Percentiles rank a stretch among this genome's conserved stretches.
These are phyloP conservation scores for Ceriops tagal DNA, from an alignment of 345 rosid species.

Conservation along the genomic window DNA sequence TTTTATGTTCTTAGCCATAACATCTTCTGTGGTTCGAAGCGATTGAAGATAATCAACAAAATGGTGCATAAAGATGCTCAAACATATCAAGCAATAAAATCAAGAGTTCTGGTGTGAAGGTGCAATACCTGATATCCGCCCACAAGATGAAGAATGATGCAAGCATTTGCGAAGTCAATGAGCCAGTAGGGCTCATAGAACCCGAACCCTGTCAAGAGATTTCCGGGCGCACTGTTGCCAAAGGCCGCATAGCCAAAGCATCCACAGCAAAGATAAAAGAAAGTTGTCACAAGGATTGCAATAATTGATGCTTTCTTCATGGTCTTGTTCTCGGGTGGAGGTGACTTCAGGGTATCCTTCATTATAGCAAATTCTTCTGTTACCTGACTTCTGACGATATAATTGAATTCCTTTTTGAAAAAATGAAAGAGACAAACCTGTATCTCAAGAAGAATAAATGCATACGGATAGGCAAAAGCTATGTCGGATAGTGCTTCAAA, in stretches of 20 bases:
- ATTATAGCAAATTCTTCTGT: neutral
- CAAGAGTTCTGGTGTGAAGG: neutral
- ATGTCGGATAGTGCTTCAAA: constrained; percentile 61
- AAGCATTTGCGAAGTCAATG: constrained; percentile 25
- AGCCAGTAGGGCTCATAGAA: constrained; percentile 26
- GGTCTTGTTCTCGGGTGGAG: constrained; percentile 36
- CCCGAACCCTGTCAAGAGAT: constrained; percentile 28
- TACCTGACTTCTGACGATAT: neutral
- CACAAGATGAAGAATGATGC: constrained; percentile 22
- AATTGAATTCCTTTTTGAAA: neutral
- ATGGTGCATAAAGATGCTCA: no score
- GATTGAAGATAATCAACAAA: no score
- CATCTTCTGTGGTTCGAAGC: no score
- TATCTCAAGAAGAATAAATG: constrained; percentile 56
- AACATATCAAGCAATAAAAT: neutral
- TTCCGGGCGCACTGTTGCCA: constrained; percentile 34
- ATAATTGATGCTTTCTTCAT: constrained; percentile 36
- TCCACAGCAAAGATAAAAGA: constrained; percentile 42
- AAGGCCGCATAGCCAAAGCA: constrained; percentile 44
- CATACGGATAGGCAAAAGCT: constrained; percentile 60
- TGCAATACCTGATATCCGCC: constrained; percentile 48
- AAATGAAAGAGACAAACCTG: constrained; percentile 35
- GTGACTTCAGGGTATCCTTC: constrained; percentile 42
- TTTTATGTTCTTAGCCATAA: no score
- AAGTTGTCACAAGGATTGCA: constrained; percentile 25